These are phyloP conservation scores for Fusarium palustre DNA, from an alignment of 2,329 filamentous ascomycete genomes.

Conservation along the genomic window DNA sequence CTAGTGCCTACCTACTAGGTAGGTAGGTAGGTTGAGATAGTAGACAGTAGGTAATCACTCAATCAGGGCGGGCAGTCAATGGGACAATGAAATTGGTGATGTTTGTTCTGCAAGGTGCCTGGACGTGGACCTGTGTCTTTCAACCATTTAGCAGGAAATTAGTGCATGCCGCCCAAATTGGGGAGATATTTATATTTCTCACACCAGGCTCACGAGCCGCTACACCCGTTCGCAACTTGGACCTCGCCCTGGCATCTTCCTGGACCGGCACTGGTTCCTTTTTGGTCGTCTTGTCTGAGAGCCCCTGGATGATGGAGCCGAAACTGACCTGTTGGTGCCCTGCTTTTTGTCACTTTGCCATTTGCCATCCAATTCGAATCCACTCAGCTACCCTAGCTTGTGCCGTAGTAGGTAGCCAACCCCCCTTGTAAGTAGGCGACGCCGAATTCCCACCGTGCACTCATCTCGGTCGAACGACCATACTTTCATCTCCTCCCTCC, in stretches of 20 bases:
- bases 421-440: constrained; percentile 35
- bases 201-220: constrained; percentile 23
- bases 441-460: constrained; percentile 44
- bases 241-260: constrained; percentile 27
- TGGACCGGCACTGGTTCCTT: constrained; percentile 33
- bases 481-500: constrained; percentile 44
- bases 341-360: constrained; percentile 27
- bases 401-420: neutral
- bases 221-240: constrained; percentile 29
- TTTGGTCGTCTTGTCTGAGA: constrained; percentile 33
- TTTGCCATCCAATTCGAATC: constrained; percentile 30
- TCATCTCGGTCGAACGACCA: constrained; percentile 47
- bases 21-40: no score
- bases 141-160: constrained; percentile 38
- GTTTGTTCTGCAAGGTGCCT: neutral
- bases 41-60: constrained; percentile 1
- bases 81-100: constrained; percentile 6
- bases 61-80: no score
- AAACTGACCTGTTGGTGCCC: constrained; percentile 39
- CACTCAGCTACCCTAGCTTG: constrained; percentile 13
- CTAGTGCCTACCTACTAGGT: no score
- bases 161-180: constrained; percentile 27
- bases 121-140: constrained; percentile 33
- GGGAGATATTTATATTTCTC: constrained; percentile 31
- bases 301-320: constrained; percentile 35